Evolutionary conservation across 1,284 basidiomycete genomes (phyloP), one percentile per base, ranked within the genome.

Genomic region (Puccinia triticina): DNA sequence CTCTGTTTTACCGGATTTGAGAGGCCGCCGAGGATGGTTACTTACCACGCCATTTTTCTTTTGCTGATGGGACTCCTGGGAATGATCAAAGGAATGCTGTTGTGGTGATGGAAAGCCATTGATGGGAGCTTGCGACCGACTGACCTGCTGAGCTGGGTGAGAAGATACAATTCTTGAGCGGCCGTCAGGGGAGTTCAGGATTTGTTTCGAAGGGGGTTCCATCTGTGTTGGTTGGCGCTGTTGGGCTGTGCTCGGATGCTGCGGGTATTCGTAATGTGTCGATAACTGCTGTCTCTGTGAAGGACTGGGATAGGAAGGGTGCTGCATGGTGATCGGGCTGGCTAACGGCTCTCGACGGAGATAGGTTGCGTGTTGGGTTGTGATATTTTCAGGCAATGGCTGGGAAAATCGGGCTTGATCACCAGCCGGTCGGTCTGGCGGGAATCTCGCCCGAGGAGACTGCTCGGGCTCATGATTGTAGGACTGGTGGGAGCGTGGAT

Each of bases 211-310:
- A 11, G 55, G 67, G 23, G 53, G 21, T 55, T 55, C n/a, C 7
- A 29, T 59, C 26, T 73, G 78, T 18, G n/a, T 48, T 72, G 29
- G 3, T 73, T 72, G 53, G 57, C 14, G 21, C 23, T 80, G 77
- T 16, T 37, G 66, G 43, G n/a, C n/a, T 37, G 29, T 40, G 8
- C 16, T 16, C 34, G 32, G 55, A 32, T 48, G 53, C 21, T 80
- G 78, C 40, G 72, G 78, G 55, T 73, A 3, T 57, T 81, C 61
- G 57, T 73, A 43, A 64, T 72, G 34, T 29, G 71, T 21, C 53
- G 59, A 69, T 18, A 73, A 34, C n/a, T 61, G 78, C 5, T 81
- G 78, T 43, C 78, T 71, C 34, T 32, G 69, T 37, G 37, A 40
- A 5, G 57, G 40, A n/a, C 34, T 69, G 48, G 53, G 64, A 72